phyloP scores from a whole-genome alignment of 2,329 filamentous ascomycete genomes.

The Botrytis deweyae region DNA sequence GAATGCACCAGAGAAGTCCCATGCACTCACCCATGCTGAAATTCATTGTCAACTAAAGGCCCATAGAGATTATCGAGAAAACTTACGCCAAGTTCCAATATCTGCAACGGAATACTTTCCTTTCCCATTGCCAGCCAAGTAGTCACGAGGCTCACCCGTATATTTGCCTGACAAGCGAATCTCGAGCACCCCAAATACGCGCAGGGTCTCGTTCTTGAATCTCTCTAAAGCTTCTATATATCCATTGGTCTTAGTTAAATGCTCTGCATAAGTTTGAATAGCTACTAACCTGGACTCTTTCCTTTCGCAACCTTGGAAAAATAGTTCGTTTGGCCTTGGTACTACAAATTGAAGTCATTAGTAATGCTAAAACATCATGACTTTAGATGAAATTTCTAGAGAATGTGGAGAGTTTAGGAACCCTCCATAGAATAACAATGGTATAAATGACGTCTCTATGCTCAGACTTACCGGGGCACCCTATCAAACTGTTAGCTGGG shows the following conservation, averaged over 20 bases:
- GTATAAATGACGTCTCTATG: neutral
- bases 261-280: neutral
- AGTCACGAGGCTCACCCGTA: conserved; percentile 49
- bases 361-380: neutral
- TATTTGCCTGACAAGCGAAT: conserved; percentile 53
- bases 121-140: conserved; percentile 52
- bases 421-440: neutral
- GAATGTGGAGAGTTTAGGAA: neutral
- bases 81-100: conserved; percentile 48
- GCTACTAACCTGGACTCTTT: conserved; percentile 8
- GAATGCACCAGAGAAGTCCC: conserved; percentile 44
- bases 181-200: conserved; percentile 56
- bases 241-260: neutral
- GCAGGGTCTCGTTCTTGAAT: conserved; percentile 52
- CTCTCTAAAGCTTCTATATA: conserved; percentile 47
- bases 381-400: neutral
- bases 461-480: neutral
- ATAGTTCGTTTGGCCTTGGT: conserved; percentile 18
- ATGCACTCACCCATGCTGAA: conserved; percentile 47
- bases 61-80: neutral
- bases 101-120: conserved; percentile 56
- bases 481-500: neutral
- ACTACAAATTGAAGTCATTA: conserved; percentile 2
- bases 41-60: neutral
- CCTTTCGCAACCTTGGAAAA: conserved; percentile 21